Evolutionary conservation across 2,329 filamentous ascomycete genomes (phyloP), one percentile per base, ranked within the genome.

Genomic region (Clonostachys chloroleuca): DNA sequence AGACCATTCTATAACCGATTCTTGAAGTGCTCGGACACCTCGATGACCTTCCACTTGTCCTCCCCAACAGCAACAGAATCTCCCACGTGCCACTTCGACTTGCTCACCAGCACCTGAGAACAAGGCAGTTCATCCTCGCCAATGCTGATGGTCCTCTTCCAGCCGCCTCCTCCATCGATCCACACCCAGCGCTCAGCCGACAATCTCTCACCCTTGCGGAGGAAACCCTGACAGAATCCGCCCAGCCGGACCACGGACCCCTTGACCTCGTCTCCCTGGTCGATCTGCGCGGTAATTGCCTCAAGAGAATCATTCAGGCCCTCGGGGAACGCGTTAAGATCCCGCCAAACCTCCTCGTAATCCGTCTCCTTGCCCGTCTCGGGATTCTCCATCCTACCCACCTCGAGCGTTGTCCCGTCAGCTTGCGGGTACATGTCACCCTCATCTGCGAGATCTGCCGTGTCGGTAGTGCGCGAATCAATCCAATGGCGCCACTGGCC

Each of bases 311-410:
- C 34, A 18, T 49, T 44, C 0, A 50, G 49, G 52, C 34, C 0
- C 46, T 44, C 2, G 52, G 44, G 0, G 60, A 54, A 2, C 58
- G 63, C 65, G 3, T 65, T 59, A 3, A 71, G 60, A 40, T 82
- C 77, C 2, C 66, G 61, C 85, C 85, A 89, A 3, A 86, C 59
- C 61, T 89, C 86, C 59, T 88, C 84, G 53, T 91, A 89, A 1
- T 65, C 64, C 10, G 73, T 73, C 37, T 72, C 60, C 1, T 56
- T 40, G 0, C 77, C 75, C 2, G 78, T 80, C 1, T 62, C 68
- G 0, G 80, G 80, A 52, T 86, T 82, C 12, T 74, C 63, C 77
- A 85, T 86, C 12, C 56, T 55, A 0, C 84, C 84, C 40, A 65
- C 75, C 59, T 88, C 84, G 6, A 84, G 62, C 8, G 72, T 67